These are phyloP conservation scores for Penicillium subrubescens DNA, from an alignment of 495 filamentous ascomycete species.

Conservation along the genomic window DNA sequence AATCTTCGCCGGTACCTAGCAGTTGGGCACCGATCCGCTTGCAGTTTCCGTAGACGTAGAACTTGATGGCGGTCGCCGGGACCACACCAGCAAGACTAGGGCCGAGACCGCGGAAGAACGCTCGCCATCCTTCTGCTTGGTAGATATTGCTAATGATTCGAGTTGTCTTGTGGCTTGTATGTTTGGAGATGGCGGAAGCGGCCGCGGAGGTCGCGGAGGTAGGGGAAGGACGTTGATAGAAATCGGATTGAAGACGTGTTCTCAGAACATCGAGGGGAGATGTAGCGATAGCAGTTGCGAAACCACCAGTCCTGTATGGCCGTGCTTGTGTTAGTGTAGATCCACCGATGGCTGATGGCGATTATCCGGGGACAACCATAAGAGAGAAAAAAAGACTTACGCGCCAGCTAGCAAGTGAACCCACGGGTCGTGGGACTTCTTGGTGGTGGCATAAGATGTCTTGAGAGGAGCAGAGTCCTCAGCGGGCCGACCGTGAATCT, in stretches of 20 bases:
- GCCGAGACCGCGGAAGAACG: conserved; percentile 85
- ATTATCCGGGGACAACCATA: conserved; percentile 7
- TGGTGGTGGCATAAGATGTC: conserved; percentile 11
- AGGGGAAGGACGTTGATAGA: conserved; percentile 66
- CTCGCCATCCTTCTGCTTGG: conserved; percentile 74
- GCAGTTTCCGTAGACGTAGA: conserved; percentile 86
- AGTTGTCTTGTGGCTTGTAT: conserved; percentile 75
- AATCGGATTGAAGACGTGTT: conserved; percentile 86
- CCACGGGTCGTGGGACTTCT: conserved; percentile 51
- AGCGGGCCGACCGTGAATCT: conserved; percentile 21
- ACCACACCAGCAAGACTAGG: conserved; percentile 87
- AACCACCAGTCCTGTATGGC: conserved; percentile 68
- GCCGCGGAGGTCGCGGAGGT: conserved; percentile 39
- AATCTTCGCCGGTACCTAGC: conserved; percentile 65
- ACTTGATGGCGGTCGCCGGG: conserved; percentile 84
- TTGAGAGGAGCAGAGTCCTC: conserved; percentile 14
- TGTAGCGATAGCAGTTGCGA: conserved; percentile 80
- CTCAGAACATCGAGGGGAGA: conserved; percentile 88
- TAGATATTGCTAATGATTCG: conserved; percentile 80
- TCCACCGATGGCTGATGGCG: conserved; percentile 5
- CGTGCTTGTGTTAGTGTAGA: neutral
- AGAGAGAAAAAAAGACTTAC: conserved; percentile 50
- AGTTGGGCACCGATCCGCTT: conserved; percentile 72
- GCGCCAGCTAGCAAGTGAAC: conserved; percentile 86
- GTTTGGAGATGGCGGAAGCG: conserved; percentile 44